Conservation (phyloP, 192 early-diverging fungal genomes). For the Rhizoclosmatium globosum region DNA sequence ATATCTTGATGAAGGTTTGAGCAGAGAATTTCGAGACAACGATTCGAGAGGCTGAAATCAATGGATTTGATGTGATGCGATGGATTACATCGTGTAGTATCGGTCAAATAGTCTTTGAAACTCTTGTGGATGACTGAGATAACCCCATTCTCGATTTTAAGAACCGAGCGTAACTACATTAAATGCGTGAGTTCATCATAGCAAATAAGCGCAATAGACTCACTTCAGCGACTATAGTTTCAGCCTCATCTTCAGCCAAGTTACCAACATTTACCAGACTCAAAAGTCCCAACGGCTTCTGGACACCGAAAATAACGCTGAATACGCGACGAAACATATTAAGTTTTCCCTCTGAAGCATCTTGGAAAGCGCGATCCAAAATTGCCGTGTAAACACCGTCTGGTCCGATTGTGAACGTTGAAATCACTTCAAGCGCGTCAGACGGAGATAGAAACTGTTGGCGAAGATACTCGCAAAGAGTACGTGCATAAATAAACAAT, state of each 20-base stretch:
- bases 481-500: constrained; percentile 14
- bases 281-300: constrained; percentile 10
- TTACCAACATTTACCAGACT: constrained; percentile 11
- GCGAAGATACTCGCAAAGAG: constrained; percentile 3
- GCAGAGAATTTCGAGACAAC: background rate
- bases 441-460: background rate
- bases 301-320: constrained; percentile 1
- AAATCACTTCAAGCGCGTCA: background rate
- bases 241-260: constrained; percentile 1
- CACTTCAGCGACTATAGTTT: constrained; percentile 5
- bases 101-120: constrained; percentile 15
- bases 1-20: background rate
- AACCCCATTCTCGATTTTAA: constrained; percentile 11
- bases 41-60: background rate
- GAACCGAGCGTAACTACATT: constrained; percentile 2
- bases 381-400: constrained; percentile 9
- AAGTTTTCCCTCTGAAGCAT: background rate
- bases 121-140: constrained; percentile 28
- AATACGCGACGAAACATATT: background rate
- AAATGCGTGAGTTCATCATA: too few relatives aligned
- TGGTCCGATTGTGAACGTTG: background rate
- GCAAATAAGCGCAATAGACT: background rate
- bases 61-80: background rate
- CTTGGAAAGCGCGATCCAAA: constrained; percentile 5
- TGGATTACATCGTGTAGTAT: background rate